Conservation (phyloP, 108 stramenopile species). For the Cyclotella kingstonii region DNA sequence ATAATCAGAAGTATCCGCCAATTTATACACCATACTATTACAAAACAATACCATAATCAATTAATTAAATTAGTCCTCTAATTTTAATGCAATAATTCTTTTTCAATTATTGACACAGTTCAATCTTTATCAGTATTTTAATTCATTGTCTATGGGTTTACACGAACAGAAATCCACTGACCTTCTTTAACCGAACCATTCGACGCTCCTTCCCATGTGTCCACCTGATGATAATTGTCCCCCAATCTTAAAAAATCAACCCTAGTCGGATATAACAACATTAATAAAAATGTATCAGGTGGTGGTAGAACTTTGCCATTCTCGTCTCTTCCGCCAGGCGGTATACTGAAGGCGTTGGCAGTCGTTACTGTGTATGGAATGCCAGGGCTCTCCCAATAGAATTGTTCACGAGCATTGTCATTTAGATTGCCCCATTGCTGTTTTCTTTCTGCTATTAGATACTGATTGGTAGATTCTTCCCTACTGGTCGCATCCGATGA, state of each 20-base stretch:
- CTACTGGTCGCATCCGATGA: not conserved
- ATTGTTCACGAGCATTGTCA: conserved; percentile 77
- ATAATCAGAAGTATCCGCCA: no score
- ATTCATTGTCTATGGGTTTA: conserved; percentile 11
- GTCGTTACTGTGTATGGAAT: conserved; percentile 8
- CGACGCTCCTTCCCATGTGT: conserved; percentile 25
- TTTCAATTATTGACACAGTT: no score
- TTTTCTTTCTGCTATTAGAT: conserved; percentile 49
- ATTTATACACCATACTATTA: no score
- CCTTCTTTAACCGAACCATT: conserved; percentile 1
- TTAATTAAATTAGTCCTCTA: no score
- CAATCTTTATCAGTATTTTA: no score
- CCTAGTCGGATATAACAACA: conserved; percentile 64
- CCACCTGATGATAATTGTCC: conserved; percentile 80
- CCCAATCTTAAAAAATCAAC: conserved; percentile 81
- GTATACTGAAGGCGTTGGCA: conserved; percentile 26
- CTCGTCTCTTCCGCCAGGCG: conserved; percentile 61
- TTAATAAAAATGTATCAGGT: conserved; percentile 77
- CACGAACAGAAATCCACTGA: conserved; percentile 1
- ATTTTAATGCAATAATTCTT: no score
- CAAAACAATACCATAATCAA: no score
- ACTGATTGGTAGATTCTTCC: conserved; percentile 39
- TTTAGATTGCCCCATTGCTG: conserved; percentile 82
- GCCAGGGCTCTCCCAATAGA: conserved; percentile 64
- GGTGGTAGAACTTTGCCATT: conserved; percentile 73